Evolutionary conservation across 306 rosid genomes (phyloP).

Genomic region (Citrullus mucosospermus): DNA sequence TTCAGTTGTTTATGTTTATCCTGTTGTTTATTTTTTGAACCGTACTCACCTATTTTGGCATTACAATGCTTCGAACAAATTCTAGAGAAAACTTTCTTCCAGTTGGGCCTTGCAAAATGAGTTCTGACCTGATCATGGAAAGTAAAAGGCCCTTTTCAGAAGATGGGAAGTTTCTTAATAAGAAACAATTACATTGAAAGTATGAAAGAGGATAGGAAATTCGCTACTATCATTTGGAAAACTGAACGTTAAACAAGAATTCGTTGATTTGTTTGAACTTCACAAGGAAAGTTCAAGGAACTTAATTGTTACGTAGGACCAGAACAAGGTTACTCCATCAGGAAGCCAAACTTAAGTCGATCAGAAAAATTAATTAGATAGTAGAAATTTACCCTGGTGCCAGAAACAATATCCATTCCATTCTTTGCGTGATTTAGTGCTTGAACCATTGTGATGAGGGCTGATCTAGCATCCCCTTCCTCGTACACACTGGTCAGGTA

Average conservation of each 20-base stretch:
- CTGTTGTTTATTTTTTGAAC: neutral
- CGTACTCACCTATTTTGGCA: constrained; percentile 74
- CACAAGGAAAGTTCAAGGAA: neutral
- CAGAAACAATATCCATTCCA: constrained; percentile 95
- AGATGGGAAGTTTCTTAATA: neutral
- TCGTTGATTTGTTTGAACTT: neutral
- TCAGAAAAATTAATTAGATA: neutral
- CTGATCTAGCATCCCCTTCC: constrained; percentile 97
- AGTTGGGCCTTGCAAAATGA: constrained; percentile 98
- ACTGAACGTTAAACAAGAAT: neutral
- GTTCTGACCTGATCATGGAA: constrained; percentile 60
- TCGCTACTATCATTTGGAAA: neutral
- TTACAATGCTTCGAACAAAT: constrained; percentile 73
- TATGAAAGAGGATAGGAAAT: neutral
- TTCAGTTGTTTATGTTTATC: neutral
- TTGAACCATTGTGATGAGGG: constrained; percentile 99
- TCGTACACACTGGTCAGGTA: constrained; percentile 96
- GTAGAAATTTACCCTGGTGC: constrained; percentile 57
- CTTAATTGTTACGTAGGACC: neutral
- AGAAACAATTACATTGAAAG: too few species aligned
- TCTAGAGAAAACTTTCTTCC: constrained; percentile 96
- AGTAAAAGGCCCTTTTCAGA: neutral
- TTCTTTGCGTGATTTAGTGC: constrained; percentile 99
- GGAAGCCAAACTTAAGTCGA: neutral
- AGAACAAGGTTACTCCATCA: neutral